Evolutionary conservation across 176 grass and related monocot species (phyloP), one percentile per base, ranked within the genome.

Genomic region (Lolium multiflorum): DNA sequence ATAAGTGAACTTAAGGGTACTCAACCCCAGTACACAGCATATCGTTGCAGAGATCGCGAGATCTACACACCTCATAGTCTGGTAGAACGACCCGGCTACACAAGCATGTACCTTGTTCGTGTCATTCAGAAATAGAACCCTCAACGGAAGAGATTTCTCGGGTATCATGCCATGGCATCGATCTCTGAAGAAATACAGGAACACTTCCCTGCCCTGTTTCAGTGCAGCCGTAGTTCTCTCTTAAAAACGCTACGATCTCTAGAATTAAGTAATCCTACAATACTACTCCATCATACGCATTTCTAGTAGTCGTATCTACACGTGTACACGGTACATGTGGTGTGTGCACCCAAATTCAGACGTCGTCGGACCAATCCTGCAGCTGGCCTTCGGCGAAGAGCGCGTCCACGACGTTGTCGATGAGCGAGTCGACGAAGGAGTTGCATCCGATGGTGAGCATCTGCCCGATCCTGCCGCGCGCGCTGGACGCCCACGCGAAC

Each of bases 401-500:
- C 43, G 90, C 97, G 77, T 99, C 97, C 18, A 96, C 97, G 78
- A 96, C 74, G 90, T 92, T 99, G 83, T 96, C 97, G 89, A 98
- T 94, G 87, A 98, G 82, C 12, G 94, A 79, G 86, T 98, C 97
- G 39, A 96, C 97, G 87, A 96, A 98, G 79, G 78, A 56, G 90
- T 88, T 96, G 90, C 94, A 94, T 0, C 94, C 86, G 8, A 98
- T 78, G 55, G 86, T 94, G 79, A 98, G 84, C 76, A 98, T 96
- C 90, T 92, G 94, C 0, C 97, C 90, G 76, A 98, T 98, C 84
- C 92, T 82, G 77, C 43, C 88, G 24, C 93, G 93, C 69, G 88
- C 90, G 62, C 94, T 94, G 10, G 97, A 86, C 2, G 89, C 82
- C 92, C 91, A 94, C 50, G 97, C 97, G 83, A 98, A 98, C 38